Conservation (phyloP, 179 eudicot genomes). For the Camellia oleifera region DNA sequence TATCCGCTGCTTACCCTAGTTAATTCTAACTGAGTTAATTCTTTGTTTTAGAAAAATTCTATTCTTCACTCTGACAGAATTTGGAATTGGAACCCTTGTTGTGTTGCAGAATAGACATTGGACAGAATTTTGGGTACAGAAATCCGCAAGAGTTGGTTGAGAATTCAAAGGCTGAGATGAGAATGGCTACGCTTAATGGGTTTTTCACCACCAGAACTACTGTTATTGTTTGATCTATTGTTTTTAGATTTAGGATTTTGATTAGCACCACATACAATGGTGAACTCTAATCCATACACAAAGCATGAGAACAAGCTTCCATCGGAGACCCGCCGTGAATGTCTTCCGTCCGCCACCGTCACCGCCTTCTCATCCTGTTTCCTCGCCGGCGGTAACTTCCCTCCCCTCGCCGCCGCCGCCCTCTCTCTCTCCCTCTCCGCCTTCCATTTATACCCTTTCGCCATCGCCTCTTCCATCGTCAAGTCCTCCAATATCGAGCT, state of each 20-base stretch:
- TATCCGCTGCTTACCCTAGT: no score
- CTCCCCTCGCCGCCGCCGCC: no score
- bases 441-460: conserved; percentile 22
- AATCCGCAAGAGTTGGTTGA: no score
- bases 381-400: background rate
- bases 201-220: background rate
- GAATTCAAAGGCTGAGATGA: conserved; percentile 5
- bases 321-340: conserved; percentile 27
- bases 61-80: no score
- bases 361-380: background rate
- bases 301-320: conserved; percentile 31
- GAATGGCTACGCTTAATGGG: conserved; percentile 11
- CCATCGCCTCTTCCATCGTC: conserved; percentile 26
- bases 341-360: background rate
- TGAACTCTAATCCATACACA: conserved; percentile 32
- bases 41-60: no score
- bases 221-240: background rate
- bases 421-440: background rate
- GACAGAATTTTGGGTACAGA: no score
- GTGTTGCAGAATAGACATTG: no score
- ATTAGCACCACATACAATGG: conserved; percentile 28
- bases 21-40: no score
- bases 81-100: no score
- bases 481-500: conserved; percentile 26
- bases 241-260: background rate